These are phyloP conservation scores for Termitomyces sp. DNA, from an alignment of 768 basidiomycete species.

Conservation along the genomic window DNA sequence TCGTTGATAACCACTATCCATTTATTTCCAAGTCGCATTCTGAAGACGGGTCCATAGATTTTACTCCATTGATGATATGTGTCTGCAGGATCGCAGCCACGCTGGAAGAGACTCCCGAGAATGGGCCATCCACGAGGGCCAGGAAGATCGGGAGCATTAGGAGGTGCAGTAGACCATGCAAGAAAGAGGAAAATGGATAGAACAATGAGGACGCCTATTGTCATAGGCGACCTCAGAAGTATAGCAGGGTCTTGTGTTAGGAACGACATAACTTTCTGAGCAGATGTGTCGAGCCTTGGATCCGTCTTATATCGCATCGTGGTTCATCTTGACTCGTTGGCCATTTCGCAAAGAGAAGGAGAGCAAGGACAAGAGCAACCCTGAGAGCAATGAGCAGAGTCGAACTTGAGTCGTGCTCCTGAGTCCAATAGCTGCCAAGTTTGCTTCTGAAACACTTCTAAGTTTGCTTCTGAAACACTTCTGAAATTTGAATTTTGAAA, in stretches of 20 bases:
- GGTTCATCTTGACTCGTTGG: background rate
- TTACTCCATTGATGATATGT: constrained; percentile 19
- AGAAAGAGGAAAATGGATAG: background rate
- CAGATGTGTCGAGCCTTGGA: background rate
- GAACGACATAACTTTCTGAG: background rate
- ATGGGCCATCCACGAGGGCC: constrained; percentile 19
- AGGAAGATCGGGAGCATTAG: constrained; percentile 14
- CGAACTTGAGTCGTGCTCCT: background rate
- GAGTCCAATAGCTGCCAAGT: background rate
- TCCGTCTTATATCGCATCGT: constrained; percentile 2
- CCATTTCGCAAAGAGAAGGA: background rate
- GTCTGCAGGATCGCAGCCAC: constrained; percentile 16
- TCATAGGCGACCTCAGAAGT: background rate
- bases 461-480: no score
- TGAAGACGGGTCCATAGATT: constrained; percentile 19
- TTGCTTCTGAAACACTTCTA: no score
- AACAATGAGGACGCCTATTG: background rate
- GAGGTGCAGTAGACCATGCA: constrained; percentile 10
- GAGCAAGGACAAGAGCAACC: background rate
- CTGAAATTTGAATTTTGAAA: no score
- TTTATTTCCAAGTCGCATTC: constrained; percentile 16
- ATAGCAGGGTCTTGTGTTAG: background rate
- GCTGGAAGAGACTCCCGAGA: constrained; percentile 19
- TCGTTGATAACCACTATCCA: constrained; percentile 17
- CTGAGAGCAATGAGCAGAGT: constrained; percentile 5